Conservation (phyloP, 176 grass and related monocot genomes). For the Carex cristatella region DNA sequence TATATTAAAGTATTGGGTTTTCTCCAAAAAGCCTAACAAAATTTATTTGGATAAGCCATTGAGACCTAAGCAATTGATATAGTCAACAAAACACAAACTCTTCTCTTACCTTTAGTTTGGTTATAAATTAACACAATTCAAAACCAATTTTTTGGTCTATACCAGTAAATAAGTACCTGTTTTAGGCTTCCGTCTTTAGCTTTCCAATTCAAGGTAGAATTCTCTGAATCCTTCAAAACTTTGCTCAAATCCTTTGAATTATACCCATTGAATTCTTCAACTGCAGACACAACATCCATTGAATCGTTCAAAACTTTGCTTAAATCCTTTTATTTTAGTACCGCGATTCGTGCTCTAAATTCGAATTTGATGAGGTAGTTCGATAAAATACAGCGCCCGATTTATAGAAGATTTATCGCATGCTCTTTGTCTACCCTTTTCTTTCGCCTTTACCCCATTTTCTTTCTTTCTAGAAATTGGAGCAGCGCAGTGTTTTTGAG, state of each 20-base stretch:
- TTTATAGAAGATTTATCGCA: not conserved
- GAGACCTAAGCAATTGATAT: too few species aligned
- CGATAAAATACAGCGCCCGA: too few species aligned
- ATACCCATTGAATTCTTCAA: constrained; percentile 62
- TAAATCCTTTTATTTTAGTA: not conserved
- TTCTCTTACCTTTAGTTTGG: not conserved
- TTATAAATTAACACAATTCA: not conserved
- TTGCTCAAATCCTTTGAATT: constrained; percentile 59
- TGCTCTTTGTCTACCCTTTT: not conserved
- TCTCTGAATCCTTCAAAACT: constrained; percentile 79
- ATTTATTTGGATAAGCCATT: too few species aligned
- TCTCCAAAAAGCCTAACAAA: too few species aligned
- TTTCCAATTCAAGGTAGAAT: constrained; percentile 52
- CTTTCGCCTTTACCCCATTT: too few species aligned
- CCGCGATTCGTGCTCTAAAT: not conserved
- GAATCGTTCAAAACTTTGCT: too few species aligned
- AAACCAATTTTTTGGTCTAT: not conserved
- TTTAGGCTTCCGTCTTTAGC: constrained; percentile 43
- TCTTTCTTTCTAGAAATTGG: too few species aligned
- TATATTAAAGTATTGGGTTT: too few species aligned
- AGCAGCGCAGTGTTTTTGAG: too few species aligned
- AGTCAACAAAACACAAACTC: too few species aligned
- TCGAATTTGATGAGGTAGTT: not conserved
- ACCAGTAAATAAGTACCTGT: constrained; percentile 42
- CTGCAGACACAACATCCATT: constrained; percentile 49